Evolutionary conservation across 1,284 basidiomycete genomes (phyloP), one percentile per base, ranked within the genome.

Genomic region (Termitomyces sp.): DNA sequence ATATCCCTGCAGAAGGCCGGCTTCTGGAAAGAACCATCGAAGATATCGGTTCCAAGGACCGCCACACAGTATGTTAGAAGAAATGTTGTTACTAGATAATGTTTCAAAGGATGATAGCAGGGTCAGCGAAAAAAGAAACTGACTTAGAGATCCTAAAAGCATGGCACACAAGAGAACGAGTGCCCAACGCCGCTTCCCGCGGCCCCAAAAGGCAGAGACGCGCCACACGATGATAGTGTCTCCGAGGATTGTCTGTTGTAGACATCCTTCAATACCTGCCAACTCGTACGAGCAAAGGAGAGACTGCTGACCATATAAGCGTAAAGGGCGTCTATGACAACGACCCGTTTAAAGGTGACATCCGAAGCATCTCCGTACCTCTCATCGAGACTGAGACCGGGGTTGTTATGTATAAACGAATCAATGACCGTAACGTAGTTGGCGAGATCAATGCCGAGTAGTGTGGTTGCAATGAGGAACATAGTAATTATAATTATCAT

Each of bases 381-480:
- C 41, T 28, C 44, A 21, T 31, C 18, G 24, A 51, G 16, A 45
- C 40, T 8, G 19, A 39, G 24, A 11, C 40, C 43, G 10, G 49
- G 43, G 2, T 40, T 51, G 18, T n/a, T n/a, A n/a, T 51, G 49
- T 10, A 51, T 51, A 11, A 51, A 45, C 5, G 42, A 30, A 31
- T 9, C 26, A 24, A 51, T 30, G 16, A 33, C 37, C 34, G 49
- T 51, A 16, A 51, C 35, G 6, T 45, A 51, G 37, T 51, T 51
- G 28, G 49, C 42, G 18, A 51, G 13, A 24, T 51, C 49, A 14
- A 51, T 51, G 33, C 42, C 42, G 19, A 51, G 34, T 26, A 51
- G 43, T n/a, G 49, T 28, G 21, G 18, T 51, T 13, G 35, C 49
- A 19, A 51, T 45, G 37, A 51, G 49, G 35, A 51, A 51, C 49